A percentile compares a stretch with the other conserved stretches of the same genome.
phyloP scores from a whole-genome alignment of 306 rosid species.

The Purshia tridentata region DNA sequence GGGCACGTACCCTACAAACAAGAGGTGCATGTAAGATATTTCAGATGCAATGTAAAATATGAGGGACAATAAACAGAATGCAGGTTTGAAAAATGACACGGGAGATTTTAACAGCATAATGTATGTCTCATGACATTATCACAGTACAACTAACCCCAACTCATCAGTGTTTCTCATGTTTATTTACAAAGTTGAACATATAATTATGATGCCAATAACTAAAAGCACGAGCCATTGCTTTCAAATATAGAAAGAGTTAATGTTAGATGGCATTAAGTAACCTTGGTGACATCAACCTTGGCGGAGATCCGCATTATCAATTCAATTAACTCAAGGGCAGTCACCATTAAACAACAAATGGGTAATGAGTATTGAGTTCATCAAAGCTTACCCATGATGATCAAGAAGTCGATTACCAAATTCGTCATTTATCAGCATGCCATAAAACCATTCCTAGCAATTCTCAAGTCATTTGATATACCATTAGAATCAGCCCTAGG shows the following conservation, averaged over 20 bases:
- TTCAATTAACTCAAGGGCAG: neutral
- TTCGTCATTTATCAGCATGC: too few relatives aligned
- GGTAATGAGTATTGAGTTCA: neutral
- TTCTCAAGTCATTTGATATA: too few relatives aligned
- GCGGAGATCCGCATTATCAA: neutral
- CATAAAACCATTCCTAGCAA: too few relatives aligned
- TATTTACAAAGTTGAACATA: too few relatives aligned
- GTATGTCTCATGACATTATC: too few relatives aligned
- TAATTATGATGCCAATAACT: neutral
- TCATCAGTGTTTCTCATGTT: neutral
- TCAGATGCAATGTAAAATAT: neutral
- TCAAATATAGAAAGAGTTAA: neutral
- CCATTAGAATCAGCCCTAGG: too few relatives aligned
- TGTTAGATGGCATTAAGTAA: too few relatives aligned
- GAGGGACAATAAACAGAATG: neutral
- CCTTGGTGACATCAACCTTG: neutral
- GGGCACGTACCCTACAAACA: neutral
- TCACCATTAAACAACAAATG: too few relatives aligned
- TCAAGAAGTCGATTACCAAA: too few relatives aligned
- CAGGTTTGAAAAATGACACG: neutral
- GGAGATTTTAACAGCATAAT: neutral
- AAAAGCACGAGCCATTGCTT: neutral
- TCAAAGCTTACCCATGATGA: constrained; percentile 13
- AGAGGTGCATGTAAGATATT: neutral
- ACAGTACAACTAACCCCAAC: too few relatives aligned